These are phyloP conservation scores for Fusarium abutilonis DNA, from an alignment of 2,329 filamentous ascomycete species.

Conservation along the genomic window DNA sequence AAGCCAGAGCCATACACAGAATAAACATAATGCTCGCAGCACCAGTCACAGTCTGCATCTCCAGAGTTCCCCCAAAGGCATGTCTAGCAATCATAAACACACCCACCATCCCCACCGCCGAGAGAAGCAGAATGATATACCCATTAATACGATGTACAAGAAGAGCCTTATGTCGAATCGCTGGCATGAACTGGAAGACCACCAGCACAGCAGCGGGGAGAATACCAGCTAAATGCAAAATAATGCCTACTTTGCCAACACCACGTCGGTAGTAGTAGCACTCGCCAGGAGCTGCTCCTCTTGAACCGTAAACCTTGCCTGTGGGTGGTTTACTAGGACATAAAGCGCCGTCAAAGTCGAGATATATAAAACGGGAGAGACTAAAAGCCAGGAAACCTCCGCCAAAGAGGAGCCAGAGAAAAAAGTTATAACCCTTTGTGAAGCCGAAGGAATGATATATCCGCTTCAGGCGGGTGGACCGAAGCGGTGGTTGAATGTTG, in stretches of 20 bases:
- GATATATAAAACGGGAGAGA: conserved; percentile 39
- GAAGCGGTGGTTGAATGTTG: not conserved
- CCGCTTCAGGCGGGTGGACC: not conserved
- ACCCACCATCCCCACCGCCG: conserved; percentile 57
- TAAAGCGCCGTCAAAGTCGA: conserved; percentile 47
- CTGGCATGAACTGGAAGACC: conserved; percentile 60
- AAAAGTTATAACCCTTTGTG: conserved; percentile 65
- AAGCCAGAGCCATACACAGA: conserved; percentile 57
- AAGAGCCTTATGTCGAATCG: conserved; percentile 58
- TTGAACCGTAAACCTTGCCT: conserved; percentile 5
- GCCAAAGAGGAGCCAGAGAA: conserved; percentile 61
- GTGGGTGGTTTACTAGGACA: conserved; percentile 39
- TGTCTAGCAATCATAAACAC: conserved; percentile 63
- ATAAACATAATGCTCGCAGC: conserved; percentile 58
- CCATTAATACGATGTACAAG: conserved; percentile 69
- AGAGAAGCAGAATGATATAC: conserved; percentile 62
- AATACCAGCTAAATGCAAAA: conserved; percentile 58
- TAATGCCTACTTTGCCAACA: conserved; percentile 51
- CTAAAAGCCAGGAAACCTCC: conserved; percentile 48
- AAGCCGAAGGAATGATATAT: conserved; percentile 64
- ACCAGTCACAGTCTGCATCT: conserved; percentile 58
- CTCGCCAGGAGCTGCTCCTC: conserved; percentile 49
- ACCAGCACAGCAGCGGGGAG: conserved; percentile 58
- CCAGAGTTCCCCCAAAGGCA: conserved; percentile 64
- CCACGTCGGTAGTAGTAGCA: conserved; percentile 53